Conservation (phyloP, 371 early-diverging fungal genomes). For the Mucor mucedo region DNA sequence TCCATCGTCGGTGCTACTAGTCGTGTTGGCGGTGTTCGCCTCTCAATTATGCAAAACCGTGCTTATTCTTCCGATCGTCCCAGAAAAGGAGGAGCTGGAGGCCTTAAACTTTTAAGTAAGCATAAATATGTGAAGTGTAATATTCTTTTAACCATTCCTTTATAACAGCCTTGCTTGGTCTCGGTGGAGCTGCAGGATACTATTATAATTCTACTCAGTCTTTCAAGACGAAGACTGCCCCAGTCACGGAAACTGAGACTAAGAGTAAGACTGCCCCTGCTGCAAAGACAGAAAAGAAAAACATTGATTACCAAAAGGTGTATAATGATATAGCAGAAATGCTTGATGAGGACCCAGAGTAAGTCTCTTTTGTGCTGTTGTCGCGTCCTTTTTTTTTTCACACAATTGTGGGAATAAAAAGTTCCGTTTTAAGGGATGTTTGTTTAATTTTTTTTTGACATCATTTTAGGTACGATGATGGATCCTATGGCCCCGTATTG, state of each 20-base stretch:
- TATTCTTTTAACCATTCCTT: neutral
- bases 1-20: conserved; percentile 17
- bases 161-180: conserved; percentile 41
- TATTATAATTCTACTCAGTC: conserved; percentile 52
- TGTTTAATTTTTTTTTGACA: neutral
- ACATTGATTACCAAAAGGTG: conserved; percentile 68
- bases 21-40: conserved; percentile 18
- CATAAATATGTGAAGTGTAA: neutral
- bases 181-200: conserved; percentile 61
- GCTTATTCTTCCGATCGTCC: conserved; percentile 27
- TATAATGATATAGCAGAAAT: conserved; percentile 82
- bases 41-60: conserved; percentile 20
- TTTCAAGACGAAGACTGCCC: conserved; percentile 26
- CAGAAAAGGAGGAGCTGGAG: conserved; percentile 35
- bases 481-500: conserved; percentile 88
- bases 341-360: conserved; percentile 72
- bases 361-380: conserved; percentile 14
- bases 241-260: conserved; percentile 27
- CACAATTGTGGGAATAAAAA: neutral
- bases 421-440: neutral
- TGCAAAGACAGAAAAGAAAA: conserved; percentile 28
- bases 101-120: conserved; percentile 32
- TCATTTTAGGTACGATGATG: conserved; percentile 81
- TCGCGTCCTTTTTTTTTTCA: conserved; percentile 1
- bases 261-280: conserved; percentile 28